phyloP scores from a whole-genome alignment of 805 yeast species.

The Candida nonsorbophila region DNA sequence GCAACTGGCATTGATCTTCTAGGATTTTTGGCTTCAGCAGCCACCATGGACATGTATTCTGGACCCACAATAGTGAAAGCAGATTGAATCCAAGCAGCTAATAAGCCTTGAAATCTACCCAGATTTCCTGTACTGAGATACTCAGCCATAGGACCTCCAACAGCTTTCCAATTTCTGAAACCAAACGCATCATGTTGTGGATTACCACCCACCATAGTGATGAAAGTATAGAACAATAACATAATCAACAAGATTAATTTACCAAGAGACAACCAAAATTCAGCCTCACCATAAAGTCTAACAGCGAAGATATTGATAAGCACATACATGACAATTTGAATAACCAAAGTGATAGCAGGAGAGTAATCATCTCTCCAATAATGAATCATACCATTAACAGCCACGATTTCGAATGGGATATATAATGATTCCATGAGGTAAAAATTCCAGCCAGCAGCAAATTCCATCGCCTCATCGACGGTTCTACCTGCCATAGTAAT shows the following conservation, averaged over 20 bases:
- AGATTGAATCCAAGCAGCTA: constrained; percentile 30
- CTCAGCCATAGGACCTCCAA: constrained; percentile 36
- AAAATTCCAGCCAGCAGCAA: constrained; percentile 34
- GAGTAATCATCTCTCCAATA: constrained; percentile 46
- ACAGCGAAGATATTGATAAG: constrained; percentile 43
- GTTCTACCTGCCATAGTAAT: constrained; percentile 34
- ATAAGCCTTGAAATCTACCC: constrained; percentile 39
- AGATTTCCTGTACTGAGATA: constrained; percentile 27
- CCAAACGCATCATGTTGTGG: constrained; percentile 29
- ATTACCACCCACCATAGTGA: constrained; percentile 34
- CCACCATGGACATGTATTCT: constrained; percentile 40
- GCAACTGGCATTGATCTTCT: constrained; percentile 57
- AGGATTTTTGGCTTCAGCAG: constrained; percentile 52
- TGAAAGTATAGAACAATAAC: constrained; percentile 27
- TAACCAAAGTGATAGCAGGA: constrained; percentile 40
- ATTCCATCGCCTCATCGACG: constrained; percentile 32
- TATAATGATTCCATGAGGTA: constrained; percentile 12
- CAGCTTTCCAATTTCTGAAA: constrained; percentile 27
- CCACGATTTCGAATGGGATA: constrained; percentile 40
- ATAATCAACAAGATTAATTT: constrained; percentile 33
- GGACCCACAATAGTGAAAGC: constrained; percentile 41
- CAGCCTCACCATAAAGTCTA: constrained; percentile 45
- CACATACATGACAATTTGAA: constrained; percentile 37
- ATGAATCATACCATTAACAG: constrained; percentile 50
- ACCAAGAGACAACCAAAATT: constrained; percentile 40